phyloP scores from a whole-genome alignment of 495 filamentous ascomycete species.

The Penicillium mononematosum region DNA sequence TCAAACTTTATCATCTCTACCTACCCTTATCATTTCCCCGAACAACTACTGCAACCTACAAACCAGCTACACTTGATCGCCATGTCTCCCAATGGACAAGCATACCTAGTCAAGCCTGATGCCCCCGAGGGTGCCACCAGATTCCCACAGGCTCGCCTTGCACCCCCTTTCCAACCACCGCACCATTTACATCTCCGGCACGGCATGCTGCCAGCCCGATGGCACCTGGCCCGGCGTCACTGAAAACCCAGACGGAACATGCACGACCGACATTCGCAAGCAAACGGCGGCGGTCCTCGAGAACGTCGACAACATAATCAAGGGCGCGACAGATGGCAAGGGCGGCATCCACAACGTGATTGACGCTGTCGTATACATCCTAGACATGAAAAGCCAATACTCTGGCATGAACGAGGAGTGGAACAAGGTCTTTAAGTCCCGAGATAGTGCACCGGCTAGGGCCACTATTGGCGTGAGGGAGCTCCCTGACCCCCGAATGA shows the following conservation, averaged over 20 bases:
- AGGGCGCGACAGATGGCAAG: constrained; percentile 32
- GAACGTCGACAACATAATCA: constrained; percentile 36
- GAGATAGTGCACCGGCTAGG: constrained; percentile 32
- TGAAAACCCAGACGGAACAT: constrained; percentile 33
- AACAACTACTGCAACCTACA: neutral
- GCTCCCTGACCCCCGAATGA: constrained; percentile 34
- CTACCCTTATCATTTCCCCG: neutral
- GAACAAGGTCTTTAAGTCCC: constrained; percentile 37
- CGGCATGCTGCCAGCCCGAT: constrained; percentile 22
- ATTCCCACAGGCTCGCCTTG: constrained; percentile 35
- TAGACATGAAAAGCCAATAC: constrained; percentile 39
- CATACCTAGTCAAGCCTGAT: constrained; percentile 37
- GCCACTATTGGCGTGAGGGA: constrained; percentile 38
- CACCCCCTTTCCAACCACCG: constrained; percentile 28
- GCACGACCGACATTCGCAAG: constrained; percentile 28
- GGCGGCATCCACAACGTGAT: constrained; percentile 34
- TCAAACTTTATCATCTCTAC: neutral
- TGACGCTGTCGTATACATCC: constrained; percentile 34
- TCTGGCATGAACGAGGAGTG: constrained; percentile 43
- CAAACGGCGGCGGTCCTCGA: constrained; percentile 36
- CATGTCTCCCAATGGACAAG: constrained; percentile 34
- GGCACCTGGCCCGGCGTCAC: constrained; percentile 29
- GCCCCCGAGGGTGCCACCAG: constrained; percentile 23
- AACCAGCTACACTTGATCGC: neutral
- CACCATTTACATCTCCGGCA: constrained; percentile 38